A percentile compares a stretch with the other conserved stretches of the same genome.
Evolutionary conservation across 176 grass and related monocot genomes (phyloP).

Genomic region (Bothriochloa decipiens): DNA sequence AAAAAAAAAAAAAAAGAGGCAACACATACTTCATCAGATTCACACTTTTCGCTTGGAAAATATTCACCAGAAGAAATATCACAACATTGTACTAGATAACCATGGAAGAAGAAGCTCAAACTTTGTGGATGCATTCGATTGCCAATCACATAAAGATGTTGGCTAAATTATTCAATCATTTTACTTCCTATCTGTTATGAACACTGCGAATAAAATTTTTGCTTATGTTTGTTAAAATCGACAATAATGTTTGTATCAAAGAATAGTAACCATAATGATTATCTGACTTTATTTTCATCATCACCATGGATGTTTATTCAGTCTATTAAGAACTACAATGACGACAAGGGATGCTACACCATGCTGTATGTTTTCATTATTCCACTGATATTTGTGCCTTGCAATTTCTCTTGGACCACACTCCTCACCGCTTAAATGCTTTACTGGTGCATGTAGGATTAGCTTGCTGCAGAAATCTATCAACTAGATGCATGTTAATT

Average conservation of each 20-base stretch:
- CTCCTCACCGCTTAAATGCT: background rate
- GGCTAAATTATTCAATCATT: background rate
- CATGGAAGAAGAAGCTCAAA: background rate
- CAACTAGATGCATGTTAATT: slow-evolving; percentile 5
- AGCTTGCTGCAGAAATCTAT: background rate
- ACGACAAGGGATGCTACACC: no score
- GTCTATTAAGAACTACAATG: background rate
- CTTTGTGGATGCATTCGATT: background rate
- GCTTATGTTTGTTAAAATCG: background rate
- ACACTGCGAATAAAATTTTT: background rate
- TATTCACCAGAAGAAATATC: background rate
- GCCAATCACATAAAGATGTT: background rate
- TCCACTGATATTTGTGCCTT: background rate
- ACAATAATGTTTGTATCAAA: background rate
- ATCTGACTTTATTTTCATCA: background rate
- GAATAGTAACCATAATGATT: background rate
- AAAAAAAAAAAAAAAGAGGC: background rate
- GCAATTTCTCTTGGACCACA: background rate
- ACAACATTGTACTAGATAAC: background rate
- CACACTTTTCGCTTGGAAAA: background rate
- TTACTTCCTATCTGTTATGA: background rate
- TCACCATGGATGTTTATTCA: background rate
- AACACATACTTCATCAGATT: background rate
- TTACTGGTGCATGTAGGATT: background rate
- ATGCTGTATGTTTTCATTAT: background rate